phyloP scores from a whole-genome alignment of 148 eudicot genomes.

The Talinum fruticosum region DNA sequence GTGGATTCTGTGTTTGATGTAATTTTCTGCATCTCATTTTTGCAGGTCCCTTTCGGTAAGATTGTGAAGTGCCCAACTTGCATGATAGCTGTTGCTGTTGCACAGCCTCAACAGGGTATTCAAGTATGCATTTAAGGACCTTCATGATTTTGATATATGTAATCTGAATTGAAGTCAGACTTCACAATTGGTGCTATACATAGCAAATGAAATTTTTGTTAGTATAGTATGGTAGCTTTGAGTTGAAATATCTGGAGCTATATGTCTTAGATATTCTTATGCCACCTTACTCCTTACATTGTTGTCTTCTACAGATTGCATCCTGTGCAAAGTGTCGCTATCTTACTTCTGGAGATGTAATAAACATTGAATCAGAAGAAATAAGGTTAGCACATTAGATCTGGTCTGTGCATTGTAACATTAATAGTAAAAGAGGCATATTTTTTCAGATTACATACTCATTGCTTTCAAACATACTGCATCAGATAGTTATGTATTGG shows the following conservation, averaged over 20 bases:
- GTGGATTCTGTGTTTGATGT: conserved; percentile 9
- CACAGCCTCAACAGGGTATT: conserved; percentile 97
- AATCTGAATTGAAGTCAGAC: conserved; percentile 1
- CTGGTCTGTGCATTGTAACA: background rate
- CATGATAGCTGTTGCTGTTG: conserved; percentile 77
- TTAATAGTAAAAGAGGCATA: background rate
- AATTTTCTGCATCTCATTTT: background rate
- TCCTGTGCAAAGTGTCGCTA: conserved; percentile 94
- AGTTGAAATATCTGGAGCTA: conserved; percentile 2
- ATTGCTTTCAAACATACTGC: background rate
- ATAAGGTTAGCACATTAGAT: conserved; percentile 62
- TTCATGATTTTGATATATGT: conserved; percentile 9
- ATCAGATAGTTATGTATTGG: background rate
- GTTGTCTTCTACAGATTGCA: conserved; percentile 49
- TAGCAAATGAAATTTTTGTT: background rate
- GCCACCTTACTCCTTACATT: background rate
- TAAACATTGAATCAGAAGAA: conserved; percentile 77
- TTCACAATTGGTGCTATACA: background rate
- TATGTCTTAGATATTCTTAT: background rate
- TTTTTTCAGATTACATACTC: background rate
- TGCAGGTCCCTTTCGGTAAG: conserved; percentile 96
- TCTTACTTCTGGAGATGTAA: conserved; percentile 78
- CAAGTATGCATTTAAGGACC: conserved; percentile 66
- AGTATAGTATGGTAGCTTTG: conserved; percentile 1
- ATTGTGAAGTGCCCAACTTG: conserved; percentile 85